Evolutionary conservation across 2,329 filamentous ascomycete species (phyloP).

Genomic region (Aspergillus spinulosporus): DNA sequence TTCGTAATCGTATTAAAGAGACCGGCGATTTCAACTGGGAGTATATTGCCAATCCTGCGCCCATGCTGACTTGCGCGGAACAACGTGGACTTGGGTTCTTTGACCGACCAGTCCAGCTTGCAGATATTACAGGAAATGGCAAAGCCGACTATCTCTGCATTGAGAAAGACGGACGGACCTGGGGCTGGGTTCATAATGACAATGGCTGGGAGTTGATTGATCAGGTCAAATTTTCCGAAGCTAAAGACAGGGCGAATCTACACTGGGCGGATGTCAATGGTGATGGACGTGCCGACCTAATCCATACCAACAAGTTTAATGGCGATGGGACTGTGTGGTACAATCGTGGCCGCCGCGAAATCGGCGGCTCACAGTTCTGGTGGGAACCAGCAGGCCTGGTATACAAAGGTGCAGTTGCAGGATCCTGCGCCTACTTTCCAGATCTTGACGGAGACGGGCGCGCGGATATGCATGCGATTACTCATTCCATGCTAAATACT

Average conservation of each 20-base stretch:
- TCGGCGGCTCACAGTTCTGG: not conserved
- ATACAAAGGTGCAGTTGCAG: not conserved
- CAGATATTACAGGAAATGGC: not conserved
- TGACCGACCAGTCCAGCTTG: not conserved
- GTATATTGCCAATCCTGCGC: not conserved
- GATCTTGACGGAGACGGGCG: conserved; percentile 3
- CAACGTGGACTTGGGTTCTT: not conserved
- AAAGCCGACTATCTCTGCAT: not conserved
- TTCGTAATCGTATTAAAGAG: not conserved
- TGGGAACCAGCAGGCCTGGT: not conserved
- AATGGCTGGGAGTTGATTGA: conserved; percentile 19
- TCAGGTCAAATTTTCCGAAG: conserved; percentile 34
- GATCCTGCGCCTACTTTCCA: not conserved
- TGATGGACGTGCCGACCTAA: conserved; percentile 35
- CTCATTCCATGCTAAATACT: not conserved
- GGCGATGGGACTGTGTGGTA: conserved; percentile 35
- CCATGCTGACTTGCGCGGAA: not conserved
- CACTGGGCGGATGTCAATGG: conserved; percentile 44
- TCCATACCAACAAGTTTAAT: conserved; percentile 40
- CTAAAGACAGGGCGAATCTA: conserved; percentile 39
- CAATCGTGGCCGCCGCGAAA: conserved; percentile 27
- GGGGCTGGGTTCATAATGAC: conserved; percentile 23
- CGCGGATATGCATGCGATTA: conserved; percentile 5
- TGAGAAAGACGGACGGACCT: not conserved
- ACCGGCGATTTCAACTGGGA: not conserved